Evolutionary conservation across 768 basidiomycete genomes (phyloP).

Genomic region (Tricholoma sp.): DNA sequence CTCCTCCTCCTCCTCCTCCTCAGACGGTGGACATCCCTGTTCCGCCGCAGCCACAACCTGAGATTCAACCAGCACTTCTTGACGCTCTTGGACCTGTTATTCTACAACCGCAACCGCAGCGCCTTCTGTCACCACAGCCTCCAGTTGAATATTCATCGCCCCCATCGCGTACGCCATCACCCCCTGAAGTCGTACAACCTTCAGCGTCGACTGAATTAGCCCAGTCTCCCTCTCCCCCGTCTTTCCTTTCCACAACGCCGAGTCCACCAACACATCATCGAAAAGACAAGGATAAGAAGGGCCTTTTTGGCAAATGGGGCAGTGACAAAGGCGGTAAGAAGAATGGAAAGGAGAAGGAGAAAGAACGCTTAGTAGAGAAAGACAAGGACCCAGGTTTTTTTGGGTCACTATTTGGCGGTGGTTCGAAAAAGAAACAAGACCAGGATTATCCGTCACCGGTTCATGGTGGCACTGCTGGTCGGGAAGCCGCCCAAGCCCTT

Average conservation of each 20-base stretch:
- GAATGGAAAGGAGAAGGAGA: conserved; percentile 16
- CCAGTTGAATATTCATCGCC: conserved; percentile 29
- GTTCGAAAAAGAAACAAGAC: conserved; percentile 85
- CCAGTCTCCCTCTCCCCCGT: conserved; percentile 24
- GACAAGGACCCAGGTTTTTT: conserved; percentile 86
- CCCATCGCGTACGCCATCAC: conserved; percentile 58
- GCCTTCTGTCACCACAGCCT: conserved; percentile 38
- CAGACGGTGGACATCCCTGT: conserved; percentile 15
- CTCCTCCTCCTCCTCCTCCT: conserved; percentile 23
- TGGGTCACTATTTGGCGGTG: conserved; percentile 81
- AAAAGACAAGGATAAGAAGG: conserved; percentile 73
- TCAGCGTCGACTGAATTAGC: conserved; percentile 21
- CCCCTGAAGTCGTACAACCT: conserved; percentile 30
- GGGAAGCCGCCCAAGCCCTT: conserved; percentile 82
- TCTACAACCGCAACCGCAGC: conserved; percentile 66
- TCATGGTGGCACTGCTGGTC: conserved; percentile 49
- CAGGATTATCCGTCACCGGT: conserved; percentile 30
- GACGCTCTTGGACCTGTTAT: conserved; percentile 39
- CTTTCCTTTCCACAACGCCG: conserved; percentile 25
- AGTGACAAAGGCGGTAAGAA: conserved; percentile 63
- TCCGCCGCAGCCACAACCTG: conserved; percentile 17
- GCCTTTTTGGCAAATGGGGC: conserved; percentile 63
- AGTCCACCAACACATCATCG: conserved; percentile 36
- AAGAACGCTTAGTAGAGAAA: conserved; percentile 36
- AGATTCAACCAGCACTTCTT: conserved; percentile 27